These are phyloP conservation scores for Penicillium italicum DNA, from an alignment of 2,329 filamentous ascomycete genomes.

Conservation along the genomic window DNA sequence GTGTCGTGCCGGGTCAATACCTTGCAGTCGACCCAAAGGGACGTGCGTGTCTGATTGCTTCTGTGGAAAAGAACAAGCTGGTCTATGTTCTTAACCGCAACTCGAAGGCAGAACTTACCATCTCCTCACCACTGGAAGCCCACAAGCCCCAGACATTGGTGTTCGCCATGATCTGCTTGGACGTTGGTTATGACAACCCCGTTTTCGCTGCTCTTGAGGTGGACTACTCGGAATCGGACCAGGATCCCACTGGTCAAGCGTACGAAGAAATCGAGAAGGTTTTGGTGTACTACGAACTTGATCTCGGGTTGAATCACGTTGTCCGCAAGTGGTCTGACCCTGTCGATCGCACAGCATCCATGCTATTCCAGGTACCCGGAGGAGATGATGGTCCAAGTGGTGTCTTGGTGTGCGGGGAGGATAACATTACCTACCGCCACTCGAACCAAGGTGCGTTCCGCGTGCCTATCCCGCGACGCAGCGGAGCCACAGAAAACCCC, in stretches of 20 bases:
- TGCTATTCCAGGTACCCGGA: constrained; percentile 92
- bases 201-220: constrained; percentile 94
- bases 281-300: constrained; percentile 95
- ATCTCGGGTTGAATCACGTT: constrained; percentile 94
- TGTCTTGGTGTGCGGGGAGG: constrained; percentile 89
- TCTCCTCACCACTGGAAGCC: constrained; percentile 93
- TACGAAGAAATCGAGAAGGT: constrained; percentile 80
- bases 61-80: constrained; percentile 97
- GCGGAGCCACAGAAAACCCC: constrained; percentile 86
- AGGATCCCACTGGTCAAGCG: constrained; percentile 82
- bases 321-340: constrained; percentile 94
- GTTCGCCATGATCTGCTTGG: constrained; percentile 79
- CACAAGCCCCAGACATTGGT: constrained; percentile 91
- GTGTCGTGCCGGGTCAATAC: constrained; percentile 93
- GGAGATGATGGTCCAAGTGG: constrained; percentile 91
- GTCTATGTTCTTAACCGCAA: constrained; percentile 98
- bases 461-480: constrained; percentile 80
- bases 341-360: constrained; percentile 82
- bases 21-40: constrained; percentile 94
- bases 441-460: constrained; percentile 88
- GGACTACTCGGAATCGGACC: constrained; percentile 86
- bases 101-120: constrained; percentile 88
- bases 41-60: constrained; percentile 88
- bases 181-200: constrained; percentile 95
- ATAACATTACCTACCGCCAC: constrained; percentile 95